A percentile compares a stretch with the other conserved stretches of the same genome.
phyloP scores from a whole-genome alignment of 805 yeast species.

The Martiniozyma abietophila region DNA sequence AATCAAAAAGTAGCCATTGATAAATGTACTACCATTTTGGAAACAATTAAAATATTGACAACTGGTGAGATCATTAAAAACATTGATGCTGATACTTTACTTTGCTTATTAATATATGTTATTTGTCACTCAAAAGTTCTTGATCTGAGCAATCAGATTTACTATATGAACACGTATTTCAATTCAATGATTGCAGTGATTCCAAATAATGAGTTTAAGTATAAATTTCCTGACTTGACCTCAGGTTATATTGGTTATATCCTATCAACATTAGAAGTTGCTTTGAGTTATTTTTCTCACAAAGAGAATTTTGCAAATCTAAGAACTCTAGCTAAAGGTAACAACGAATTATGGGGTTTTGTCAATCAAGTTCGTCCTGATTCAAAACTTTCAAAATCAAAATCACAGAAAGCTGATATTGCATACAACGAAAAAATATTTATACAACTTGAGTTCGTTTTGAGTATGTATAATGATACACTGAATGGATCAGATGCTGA shows the following conservation, averaged over 20 bases:
- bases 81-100: slow-evolving; percentile 77
- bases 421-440: slow-evolving; percentile 1
- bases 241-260: slow-evolving; percentile 48
- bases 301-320: slow-evolving; percentile 25
- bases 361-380: slow-evolving; percentile 1
- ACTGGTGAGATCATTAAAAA: slow-evolving; percentile 9
- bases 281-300: slow-evolving; percentile 50
- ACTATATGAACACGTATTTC: slow-evolving; percentile 51
- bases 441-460: neutral
- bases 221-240: neutral
- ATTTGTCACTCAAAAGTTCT: slow-evolving; percentile 52
- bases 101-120: slow-evolving; percentile 65
- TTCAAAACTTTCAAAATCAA: neutral
- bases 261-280: slow-evolving; percentile 77
- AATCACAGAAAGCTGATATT: too few species aligned
- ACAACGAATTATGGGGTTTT: slow-evolving; percentile 1
- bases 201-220: too few species aligned
- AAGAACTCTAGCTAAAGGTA: neutral
- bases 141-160: slow-evolving; percentile 53
- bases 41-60: slow-evolving; percentile 46
- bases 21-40: slow-evolving; percentile 40
- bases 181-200: too few species aligned
- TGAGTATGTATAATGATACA: neutral
- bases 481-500: neutral
- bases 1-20: slow-evolving; percentile 37